Evolutionary conservation across 2,329 filamentous ascomycete species (phyloP).

Genomic region (Colletotrichum brevisporum): DNA sequence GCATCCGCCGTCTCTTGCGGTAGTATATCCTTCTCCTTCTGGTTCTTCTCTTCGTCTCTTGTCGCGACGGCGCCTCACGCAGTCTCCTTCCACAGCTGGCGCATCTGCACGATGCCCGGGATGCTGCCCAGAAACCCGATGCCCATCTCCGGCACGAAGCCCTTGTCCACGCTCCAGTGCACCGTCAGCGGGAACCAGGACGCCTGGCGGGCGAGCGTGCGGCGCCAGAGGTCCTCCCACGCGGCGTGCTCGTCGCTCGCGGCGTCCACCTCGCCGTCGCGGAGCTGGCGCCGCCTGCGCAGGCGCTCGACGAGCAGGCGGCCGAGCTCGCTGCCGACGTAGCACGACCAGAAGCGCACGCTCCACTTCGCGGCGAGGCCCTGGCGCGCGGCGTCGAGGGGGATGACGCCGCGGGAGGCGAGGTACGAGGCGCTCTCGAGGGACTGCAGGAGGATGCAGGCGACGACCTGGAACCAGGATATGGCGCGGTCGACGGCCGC

Average conservation of each 20-base stretch:
- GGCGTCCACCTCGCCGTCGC: constrained; percentile 47
- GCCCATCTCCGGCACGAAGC: constrained; percentile 60
- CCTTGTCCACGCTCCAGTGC: constrained; percentile 84
- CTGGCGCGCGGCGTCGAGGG: constrained; percentile 69
- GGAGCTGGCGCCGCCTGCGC: constrained; percentile 49
- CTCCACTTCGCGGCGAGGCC: constrained; percentile 78
- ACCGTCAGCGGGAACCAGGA: constrained; percentile 87
- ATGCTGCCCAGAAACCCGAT: constrained; percentile 60
- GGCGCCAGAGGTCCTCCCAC: constrained; percentile 71
- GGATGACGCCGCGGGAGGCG: constrained; percentile 78
- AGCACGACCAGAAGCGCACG: constrained; percentile 83
- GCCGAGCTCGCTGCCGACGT: constrained; percentile 82
- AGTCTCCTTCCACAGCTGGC: constrained; percentile 60
- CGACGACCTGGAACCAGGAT: constrained; percentile 76
- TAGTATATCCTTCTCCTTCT: neutral
- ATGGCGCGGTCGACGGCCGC: constrained; percentile 63
- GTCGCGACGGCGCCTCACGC: constrained; percentile 39
- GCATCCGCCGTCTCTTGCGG: neutral
- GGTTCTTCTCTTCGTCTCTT: neutral
- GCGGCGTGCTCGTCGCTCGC: constrained; percentile 58
- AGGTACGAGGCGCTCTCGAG: constrained; percentile 90
- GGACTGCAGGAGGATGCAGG: constrained; percentile 79
- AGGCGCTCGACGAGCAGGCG: constrained; percentile 68
- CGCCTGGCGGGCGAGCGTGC: constrained; percentile 76
- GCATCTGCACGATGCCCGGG: constrained; percentile 61